Evolutionary conservation across 495 filamentous ascomycete species (phyloP), one percentile per base, ranked within the genome.

Genomic region (Hypoxylon lienhwacheense): DNA sequence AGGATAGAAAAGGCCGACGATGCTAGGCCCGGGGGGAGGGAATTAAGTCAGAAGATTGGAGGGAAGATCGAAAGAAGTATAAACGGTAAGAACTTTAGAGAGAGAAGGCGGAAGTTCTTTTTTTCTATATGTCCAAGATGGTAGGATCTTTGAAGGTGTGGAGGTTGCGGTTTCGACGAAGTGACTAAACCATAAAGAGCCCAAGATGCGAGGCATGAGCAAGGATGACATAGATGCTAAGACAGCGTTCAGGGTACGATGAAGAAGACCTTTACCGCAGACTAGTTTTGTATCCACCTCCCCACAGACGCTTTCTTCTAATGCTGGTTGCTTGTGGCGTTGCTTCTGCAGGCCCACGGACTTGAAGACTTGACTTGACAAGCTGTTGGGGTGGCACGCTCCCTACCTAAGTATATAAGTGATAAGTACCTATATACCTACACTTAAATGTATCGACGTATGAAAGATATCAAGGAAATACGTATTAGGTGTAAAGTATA

Each of bases 101-200:
- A 25, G 24, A 55, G 50, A 36, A 59, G 45, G 55, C 34, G 43
- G 34, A 44, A 51, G 17, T 36, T 35, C n/a, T n/a, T 47, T 44
- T 44, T 55, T 42, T 59, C 54, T 50, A 28, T 44, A 47, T 16
- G 44, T 55, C 49, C 20, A 62, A 59, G 44, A 45, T 46, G 33
- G 40, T 15, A 47, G 41, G 54, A 55, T 55, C 54, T 63, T 35
- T 53, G 37, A 53, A 47, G 45, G 61, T 63, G 61, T 63, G 59
- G 66, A 61, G 58, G 53, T 46, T 46, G n/a, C n/a, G 33, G 51
- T 61, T 66, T 64, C 59, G 64, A 70, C 57, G 58, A 48, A 59
- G 45, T 58, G 41, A 57, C 65, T 66, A 68, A 57, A 58, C 61
- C 65, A 49, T 45, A 66, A 65, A 44, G 50, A 67, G 63, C 46